Conservation (phyloP, 441 rosid species). For the Flueggea neowawraea region DNA sequence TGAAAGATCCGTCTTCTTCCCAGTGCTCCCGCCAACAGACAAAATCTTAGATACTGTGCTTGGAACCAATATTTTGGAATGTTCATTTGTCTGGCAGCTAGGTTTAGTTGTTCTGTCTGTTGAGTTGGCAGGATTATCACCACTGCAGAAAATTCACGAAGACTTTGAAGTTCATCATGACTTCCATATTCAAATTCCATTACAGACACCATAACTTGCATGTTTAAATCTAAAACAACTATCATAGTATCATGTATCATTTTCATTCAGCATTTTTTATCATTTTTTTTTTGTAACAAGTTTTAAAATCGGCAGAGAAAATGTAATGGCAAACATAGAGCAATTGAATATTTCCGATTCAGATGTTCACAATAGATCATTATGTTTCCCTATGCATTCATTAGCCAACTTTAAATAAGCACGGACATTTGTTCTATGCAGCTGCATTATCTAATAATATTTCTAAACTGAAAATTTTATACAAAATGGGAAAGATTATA, state of each 20-base stretch:
- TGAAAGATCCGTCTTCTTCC: slow-evolving; percentile 45
- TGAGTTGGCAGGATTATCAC: slow-evolving; percentile 31
- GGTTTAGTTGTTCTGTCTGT: slow-evolving; percentile 35
- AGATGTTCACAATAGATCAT: too few species aligned
- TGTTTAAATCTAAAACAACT: not conserved
- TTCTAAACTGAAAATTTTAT: too few species aligned
- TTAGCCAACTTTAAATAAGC: too few species aligned
- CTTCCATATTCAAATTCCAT: slow-evolving; percentile 3
- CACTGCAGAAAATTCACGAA: slow-evolving; percentile 35
- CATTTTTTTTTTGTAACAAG: not conserved
- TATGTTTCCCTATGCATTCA: too few species aligned
- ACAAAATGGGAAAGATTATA: not conserved
- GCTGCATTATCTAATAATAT: too few species aligned
- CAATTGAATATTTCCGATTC: too few species aligned
- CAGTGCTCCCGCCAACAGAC: slow-evolving; percentile 43
- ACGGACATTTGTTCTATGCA: too few species aligned
- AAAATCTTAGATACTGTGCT: slow-evolving; percentile 28
- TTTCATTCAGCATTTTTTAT: not conserved
- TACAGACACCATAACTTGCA: not conserved
- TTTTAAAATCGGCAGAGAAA: too few species aligned
- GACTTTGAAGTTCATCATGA: slow-evolving; percentile 3
- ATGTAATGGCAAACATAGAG: too few species aligned
- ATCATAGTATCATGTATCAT: too few species aligned
- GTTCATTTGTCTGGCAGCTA: slow-evolving; percentile 11
- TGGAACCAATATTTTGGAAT: slow-evolving; percentile 28